Percentiles rank a stretch among this genome's conserved stretches.
Evolutionary conservation across 352 stramenopile genomes (phyloP).

Genomic region (Pythium sukuiense): DNA sequence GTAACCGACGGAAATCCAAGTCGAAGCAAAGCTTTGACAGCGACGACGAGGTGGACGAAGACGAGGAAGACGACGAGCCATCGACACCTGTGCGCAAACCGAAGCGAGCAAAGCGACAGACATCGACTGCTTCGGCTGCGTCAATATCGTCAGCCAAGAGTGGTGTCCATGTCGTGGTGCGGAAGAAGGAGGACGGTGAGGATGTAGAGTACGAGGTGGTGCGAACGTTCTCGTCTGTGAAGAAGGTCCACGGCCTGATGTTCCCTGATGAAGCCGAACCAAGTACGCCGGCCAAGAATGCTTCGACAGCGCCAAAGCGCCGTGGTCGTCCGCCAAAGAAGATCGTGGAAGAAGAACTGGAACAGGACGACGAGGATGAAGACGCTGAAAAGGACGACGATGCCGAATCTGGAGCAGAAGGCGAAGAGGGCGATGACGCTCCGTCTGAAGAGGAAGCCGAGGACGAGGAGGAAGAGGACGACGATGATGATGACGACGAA

Average conservation of each 20-base stretch:
- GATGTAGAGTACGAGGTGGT: conserved; percentile 27
- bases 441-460: conserved; percentile 30
- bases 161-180: conserved; percentile 31
- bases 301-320: conserved; percentile 10
- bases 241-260: conserved; percentile 28
- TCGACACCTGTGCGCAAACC: conserved; percentile 24
- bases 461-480: conserved; percentile 31
- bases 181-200: conserved; percentile 16
- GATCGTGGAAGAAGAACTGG: conserved; percentile 16
- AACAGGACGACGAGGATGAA: conserved; percentile 4
- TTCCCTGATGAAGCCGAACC: conserved; percentile 2
- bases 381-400: conserved; percentile 27
- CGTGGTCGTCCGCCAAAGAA: conserved; percentile 24
- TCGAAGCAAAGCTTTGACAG: conserved; percentile 20
- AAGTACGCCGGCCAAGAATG: conserved; percentile 10
- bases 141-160: conserved; percentile 17
- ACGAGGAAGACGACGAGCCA: conserved; percentile 27
- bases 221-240: conserved; percentile 28
- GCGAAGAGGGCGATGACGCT: conserved; percentile 21
- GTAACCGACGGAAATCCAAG: conserved; percentile 45
- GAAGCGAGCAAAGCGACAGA: conserved; percentile 19
- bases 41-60: conserved; percentile 30
- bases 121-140: conserved; percentile 1
- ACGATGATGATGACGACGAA: conserved; percentile 41
- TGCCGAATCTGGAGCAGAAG: conserved; percentile 22